These are phyloP conservation scores for Pascua sp. DNA, from an alignment of 1,284 basidiomycete species.

Conservation along the genomic window DNA sequence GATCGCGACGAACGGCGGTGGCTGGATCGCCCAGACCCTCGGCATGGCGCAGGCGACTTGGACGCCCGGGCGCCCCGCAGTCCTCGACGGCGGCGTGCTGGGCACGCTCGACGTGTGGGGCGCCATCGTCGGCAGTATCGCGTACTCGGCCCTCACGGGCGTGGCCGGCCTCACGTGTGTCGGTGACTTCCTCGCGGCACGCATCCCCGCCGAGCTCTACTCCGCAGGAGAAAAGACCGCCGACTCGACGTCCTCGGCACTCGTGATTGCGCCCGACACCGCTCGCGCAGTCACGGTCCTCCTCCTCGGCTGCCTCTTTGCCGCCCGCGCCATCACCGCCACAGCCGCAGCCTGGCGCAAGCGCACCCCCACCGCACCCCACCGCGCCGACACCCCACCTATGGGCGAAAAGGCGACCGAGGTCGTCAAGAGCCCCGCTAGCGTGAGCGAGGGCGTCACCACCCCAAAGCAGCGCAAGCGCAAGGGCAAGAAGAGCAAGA, in stretches of 20 bases:
- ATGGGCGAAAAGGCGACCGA: neutral
- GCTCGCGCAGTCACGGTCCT: constrained; percentile 33
- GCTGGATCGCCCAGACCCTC: constrained; percentile 31
- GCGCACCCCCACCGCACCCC: neutral
- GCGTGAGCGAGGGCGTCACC: neutral
- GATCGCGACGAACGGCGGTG: constrained; percentile 35
- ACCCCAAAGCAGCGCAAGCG: constrained; percentile 8
- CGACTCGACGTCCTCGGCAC: constrained; percentile 11
- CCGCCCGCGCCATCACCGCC: constrained; percentile 24
- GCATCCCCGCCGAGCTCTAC: constrained; percentile 19
- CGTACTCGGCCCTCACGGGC: constrained; percentile 27
- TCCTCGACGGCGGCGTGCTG: constrained; percentile 31
- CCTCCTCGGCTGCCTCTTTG: constrained; percentile 27
- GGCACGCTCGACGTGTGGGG: constrained; percentile 41
- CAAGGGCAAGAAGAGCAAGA: constrained; percentile 15
- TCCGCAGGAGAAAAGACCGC: neutral
- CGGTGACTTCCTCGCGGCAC: constrained; percentile 9
- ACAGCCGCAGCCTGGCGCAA: constrained; percentile 10
- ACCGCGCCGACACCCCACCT: neutral
- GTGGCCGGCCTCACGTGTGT: constrained; percentile 14
- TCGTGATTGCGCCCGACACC: constrained; percentile 10
- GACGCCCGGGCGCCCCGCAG: constrained; percentile 26
- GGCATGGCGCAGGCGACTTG: constrained; percentile 29
- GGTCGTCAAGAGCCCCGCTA: constrained; percentile 21
- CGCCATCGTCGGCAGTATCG: constrained; percentile 21